Evolutionary conservation across 805 yeast genomes (phyloP).

Genomic region (Zygosaccharomyces gambellarensis): DNA sequence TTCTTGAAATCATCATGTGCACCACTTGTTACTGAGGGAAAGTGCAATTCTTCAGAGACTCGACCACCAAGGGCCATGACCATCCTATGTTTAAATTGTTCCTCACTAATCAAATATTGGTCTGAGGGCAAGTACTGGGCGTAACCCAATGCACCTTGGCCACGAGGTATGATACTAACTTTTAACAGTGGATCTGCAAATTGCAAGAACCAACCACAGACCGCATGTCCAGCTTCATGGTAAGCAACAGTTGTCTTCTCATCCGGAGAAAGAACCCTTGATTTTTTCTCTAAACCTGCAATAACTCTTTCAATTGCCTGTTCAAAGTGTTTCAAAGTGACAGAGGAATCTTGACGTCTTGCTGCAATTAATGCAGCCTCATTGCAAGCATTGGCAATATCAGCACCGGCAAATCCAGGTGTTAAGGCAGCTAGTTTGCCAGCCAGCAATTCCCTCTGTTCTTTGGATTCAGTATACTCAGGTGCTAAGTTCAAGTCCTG

Average conservation of each 20-base stretch:
- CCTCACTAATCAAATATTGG: constrained; percentile 68
- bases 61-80: constrained; percentile 94
- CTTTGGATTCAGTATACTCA: constrained; percentile 40
- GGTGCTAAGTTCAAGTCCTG: constrained; percentile 35
- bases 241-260: constrained; percentile 86
- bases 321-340: constrained; percentile 73
- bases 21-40: constrained; percentile 83
- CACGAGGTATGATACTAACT: constrained; percentile 93
- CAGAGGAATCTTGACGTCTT: constrained; percentile 58
- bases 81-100: constrained; percentile 78
- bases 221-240: constrained; percentile 97
- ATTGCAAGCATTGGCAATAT: constrained; percentile 89
- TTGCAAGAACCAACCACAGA: constrained; percentile 88
- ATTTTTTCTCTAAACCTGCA: constrained; percentile 88
- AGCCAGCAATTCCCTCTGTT: constrained; percentile 54
- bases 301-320: constrained; percentile 90
- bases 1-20: constrained; percentile 91
- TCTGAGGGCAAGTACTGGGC: constrained; percentile 94
- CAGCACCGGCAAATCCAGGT: constrained; percentile 96
- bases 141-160: constrained; percentile 92
- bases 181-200: constrained; percentile 87
- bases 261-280: constrained; percentile 69
- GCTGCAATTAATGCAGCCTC: constrained; percentile 95
- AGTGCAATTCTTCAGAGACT: constrained; percentile 85
- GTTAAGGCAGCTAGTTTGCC: constrained; percentile 88